A percentile compares a stretch with the other conserved stretches of the same genome.
These are phyloP conservation scores for Xylaria grammica DNA, from an alignment of 495 filamentous ascomycete species.

Conservation along the genomic window DNA sequence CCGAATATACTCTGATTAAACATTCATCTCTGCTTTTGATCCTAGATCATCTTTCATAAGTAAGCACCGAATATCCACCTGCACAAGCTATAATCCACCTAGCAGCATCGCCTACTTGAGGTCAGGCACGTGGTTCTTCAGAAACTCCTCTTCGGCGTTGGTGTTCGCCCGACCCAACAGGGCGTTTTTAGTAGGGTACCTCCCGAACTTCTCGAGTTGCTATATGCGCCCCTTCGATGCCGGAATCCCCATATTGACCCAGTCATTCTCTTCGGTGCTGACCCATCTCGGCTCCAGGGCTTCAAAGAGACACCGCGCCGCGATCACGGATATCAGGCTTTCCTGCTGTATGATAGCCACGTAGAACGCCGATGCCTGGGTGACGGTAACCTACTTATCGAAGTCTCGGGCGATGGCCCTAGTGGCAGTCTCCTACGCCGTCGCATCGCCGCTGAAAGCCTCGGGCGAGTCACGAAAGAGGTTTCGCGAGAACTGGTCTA, in stretches of 20 bases:
- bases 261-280: not conserved
- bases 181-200: conserved; percentile 17
- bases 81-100: no score
- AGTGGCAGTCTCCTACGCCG: not conserved
- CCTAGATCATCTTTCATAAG: no score
- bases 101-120: no score
- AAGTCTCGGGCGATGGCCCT: not conserved
- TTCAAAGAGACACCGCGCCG: conserved; percentile 5
- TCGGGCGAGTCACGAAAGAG: not conserved
- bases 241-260: conserved; percentile 10
- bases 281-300: not conserved
- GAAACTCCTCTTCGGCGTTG: conserved; percentile 1
- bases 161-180: conserved; percentile 11
- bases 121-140: no score
- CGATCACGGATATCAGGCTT: not conserved
- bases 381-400: conserved; percentile 6
- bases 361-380: conserved; percentile 5
- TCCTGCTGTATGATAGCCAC: not conserved
- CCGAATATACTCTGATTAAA: no score
- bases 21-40: no score
- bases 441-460: not conserved
- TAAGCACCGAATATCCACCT: no score
- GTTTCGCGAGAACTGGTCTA: conserved; percentile 1
- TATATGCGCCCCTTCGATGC: conserved; percentile 8
- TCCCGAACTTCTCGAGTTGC: conserved; percentile 17